These are phyloP conservation scores for Areca catechu DNA, from an alignment of 176 grass and related monocot species.

Conservation along the genomic window DNA sequence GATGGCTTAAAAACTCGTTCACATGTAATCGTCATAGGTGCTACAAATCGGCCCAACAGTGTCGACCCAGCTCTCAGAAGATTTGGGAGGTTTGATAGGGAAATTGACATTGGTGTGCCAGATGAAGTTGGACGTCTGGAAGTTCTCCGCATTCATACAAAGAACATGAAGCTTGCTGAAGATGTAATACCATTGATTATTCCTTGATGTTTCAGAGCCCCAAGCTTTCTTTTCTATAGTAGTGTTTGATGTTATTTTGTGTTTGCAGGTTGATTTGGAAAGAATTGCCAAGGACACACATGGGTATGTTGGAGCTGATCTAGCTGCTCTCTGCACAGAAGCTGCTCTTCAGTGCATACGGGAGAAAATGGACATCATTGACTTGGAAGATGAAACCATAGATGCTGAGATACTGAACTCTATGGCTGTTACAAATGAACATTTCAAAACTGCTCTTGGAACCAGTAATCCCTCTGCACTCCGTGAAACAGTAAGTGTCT, in stretches of 20 bases:
- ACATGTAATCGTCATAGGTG: conserved; percentile 55
- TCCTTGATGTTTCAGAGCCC: no score
- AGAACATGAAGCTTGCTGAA: conserved; percentile 31
- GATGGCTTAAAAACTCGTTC: conserved; percentile 44
- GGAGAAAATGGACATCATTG: conserved; percentile 71
- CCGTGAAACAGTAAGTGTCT: conserved; percentile 37
- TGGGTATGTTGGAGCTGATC: conserved; percentile 46
- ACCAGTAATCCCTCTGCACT: conserved; percentile 55
- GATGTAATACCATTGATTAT: conserved; percentile 16
- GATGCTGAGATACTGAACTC: conserved; percentile 48
- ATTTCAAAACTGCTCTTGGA: conserved; percentile 42
- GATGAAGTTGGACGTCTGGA: conserved; percentile 52
- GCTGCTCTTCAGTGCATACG: conserved; percentile 54
- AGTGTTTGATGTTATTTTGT: conserved; percentile 2
- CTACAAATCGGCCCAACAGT: conserved; percentile 56
- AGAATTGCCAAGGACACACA: conserved; percentile 41
- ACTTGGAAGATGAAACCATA: conserved; percentile 51
- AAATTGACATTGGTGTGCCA: conserved; percentile 51
- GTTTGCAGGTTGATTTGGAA: conserved; percentile 40
- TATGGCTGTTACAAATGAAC: conserved; percentile 48
- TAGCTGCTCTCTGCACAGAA: conserved; percentile 53
- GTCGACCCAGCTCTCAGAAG: conserved; percentile 56
- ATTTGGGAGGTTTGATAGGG: conserved; percentile 44
- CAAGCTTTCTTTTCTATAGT: no score
- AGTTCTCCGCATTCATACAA: conserved; percentile 46